A percentile compares a stretch with the other conserved stretches of the same genome.
These are phyloP conservation scores for Balansia obtecta DNA, from an alignment of 2,329 filamentous ascomycete species.

Conservation along the genomic window DNA sequence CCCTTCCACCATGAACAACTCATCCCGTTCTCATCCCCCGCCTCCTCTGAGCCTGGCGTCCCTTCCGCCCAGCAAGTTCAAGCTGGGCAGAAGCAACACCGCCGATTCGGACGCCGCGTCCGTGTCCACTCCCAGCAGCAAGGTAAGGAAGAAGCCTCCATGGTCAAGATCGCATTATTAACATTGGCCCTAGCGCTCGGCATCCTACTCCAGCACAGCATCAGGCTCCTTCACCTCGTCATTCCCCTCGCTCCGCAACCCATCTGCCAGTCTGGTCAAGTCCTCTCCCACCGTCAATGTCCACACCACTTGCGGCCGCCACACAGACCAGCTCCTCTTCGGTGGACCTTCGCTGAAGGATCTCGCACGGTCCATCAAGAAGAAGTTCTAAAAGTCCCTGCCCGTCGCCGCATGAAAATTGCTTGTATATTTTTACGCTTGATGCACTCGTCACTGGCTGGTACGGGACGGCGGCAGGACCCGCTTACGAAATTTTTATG, in stretches of 20 bases:
- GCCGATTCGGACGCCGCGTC: slow-evolving; percentile 13
- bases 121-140: slow-evolving; percentile 10
- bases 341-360: slow-evolving; percentile 33
- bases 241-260: slow-evolving; percentile 17
- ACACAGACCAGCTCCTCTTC: slow-evolving; percentile 41
- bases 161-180: too few species aligned
- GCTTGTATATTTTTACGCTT: slow-evolving; percentile 3
- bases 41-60: slow-evolving; percentile 7
- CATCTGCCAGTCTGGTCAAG: slow-evolving; percentile 21
- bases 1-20: slow-evolving; percentile 2
- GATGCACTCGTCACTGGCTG: slow-evolving; percentile 15
- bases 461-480: slow-evolving; percentile 13
- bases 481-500: slow-evolving; percentile 6
- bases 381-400: slow-evolving; percentile 11
- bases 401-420: slow-evolving; percentile 2
- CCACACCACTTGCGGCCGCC: slow-evolving; percentile 42
- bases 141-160: slow-evolving; percentile 11
- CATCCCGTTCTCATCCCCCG: slow-evolving; percentile 7
- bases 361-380: slow-evolving; percentile 29
- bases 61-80: slow-evolving; percentile 9
- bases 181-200: too few species aligned
- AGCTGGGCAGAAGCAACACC: slow-evolving; percentile 11
- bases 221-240: slow-evolving; percentile 13
- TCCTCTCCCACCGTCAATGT: slow-evolving; percentile 33
- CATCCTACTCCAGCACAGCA: slow-evolving; percentile 18